A percentile compares a stretch with the other conserved stretches of the same genome.
phyloP scores from a whole-genome alignment of 805 yeast genomes.

The Suhomyces vadensis region DNA sequence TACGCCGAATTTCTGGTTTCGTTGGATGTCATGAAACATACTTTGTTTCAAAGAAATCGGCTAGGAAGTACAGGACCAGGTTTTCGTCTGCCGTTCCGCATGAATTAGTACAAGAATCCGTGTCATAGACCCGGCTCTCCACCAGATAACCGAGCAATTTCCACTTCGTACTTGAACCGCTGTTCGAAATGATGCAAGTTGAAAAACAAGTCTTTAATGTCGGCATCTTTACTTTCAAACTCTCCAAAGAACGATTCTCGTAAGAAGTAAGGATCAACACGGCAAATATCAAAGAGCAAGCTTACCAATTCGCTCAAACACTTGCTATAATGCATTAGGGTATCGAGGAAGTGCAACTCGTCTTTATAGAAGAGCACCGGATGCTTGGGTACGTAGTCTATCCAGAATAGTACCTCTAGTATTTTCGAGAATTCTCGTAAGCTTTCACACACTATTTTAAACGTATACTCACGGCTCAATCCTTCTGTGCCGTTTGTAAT shows the following conservation, averaged over 20 bases:
- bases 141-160: not conserved
- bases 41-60: too few relatives aligned
- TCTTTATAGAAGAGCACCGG: slow-evolving; percentile 10
- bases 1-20: too few relatives aligned
- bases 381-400: not conserved
- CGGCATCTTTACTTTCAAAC: slow-evolving; percentile 15
- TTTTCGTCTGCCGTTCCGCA: too few relatives aligned
- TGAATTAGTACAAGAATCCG: too few relatives aligned
- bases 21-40: too few relatives aligned
- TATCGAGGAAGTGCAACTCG: slow-evolving; percentile 13
- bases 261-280: not conserved
- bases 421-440: slow-evolving; percentile 5
- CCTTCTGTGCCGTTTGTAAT: slow-evolving; percentile 11
- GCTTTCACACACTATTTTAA: not conserved
- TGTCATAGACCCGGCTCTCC: not conserved
- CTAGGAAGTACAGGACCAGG: too few relatives aligned
- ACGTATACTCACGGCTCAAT: slow-evolving; percentile 7
- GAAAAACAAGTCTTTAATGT: slow-evolving; percentile 15
- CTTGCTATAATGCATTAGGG: slow-evolving; percentile 7
- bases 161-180: slow-evolving; percentile 11
- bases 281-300: not conserved
- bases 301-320: slow-evolving; percentile 9
- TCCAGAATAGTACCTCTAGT: not conserved
- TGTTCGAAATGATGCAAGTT: slow-evolving; percentile 15
- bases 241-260: slow-evolving; percentile 6